A percentile compares a stretch with the other conserved stretches of the same genome.
phyloP scores from a whole-genome alignment of 441 rosid genomes.

The Gossypium trilobum region DNA sequence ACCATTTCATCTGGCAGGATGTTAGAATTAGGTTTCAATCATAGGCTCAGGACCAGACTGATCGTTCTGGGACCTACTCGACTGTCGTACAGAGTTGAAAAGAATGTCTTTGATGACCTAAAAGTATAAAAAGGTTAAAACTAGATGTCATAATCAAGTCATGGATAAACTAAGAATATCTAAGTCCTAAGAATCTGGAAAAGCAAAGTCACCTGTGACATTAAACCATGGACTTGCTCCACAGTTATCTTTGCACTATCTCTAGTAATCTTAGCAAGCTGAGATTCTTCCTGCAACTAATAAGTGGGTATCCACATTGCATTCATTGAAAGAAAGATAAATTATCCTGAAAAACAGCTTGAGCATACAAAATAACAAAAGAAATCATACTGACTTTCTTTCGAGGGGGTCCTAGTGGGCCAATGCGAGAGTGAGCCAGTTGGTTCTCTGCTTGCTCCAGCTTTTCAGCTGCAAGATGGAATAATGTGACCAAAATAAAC shows the following conservation, averaged over 20 bases:
- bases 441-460: constrained; percentile 94
- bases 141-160: neutral
- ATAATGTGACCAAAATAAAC: constrained; percentile 14
- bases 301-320: constrained; percentile 4
- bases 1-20: constrained; percentile 6
- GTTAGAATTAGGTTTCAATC: constrained; percentile 57
- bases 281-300: constrained; percentile 76
- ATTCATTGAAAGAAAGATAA: neutral
- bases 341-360: neutral
- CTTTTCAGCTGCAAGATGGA: constrained; percentile 71
- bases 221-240: constrained; percentile 92
- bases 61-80: constrained; percentile 39
- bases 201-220: constrained; percentile 71
- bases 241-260: constrained; percentile 92
- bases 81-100: constrained; percentile 69
- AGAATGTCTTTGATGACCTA: constrained; percentile 93
- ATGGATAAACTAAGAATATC: neutral
- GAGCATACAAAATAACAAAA: neutral
- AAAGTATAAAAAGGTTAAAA: neutral
- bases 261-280: constrained; percentile 84
- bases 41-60: constrained; percentile 79
- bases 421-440: constrained; percentile 66
- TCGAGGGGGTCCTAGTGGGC: constrained; percentile 60
- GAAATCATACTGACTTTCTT: constrained; percentile 51
- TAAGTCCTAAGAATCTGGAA: constrained; percentile 1